phyloP scores from a whole-genome alignment of 805 yeast species.

The Teunomyces barrocoloradensis region DNA sequence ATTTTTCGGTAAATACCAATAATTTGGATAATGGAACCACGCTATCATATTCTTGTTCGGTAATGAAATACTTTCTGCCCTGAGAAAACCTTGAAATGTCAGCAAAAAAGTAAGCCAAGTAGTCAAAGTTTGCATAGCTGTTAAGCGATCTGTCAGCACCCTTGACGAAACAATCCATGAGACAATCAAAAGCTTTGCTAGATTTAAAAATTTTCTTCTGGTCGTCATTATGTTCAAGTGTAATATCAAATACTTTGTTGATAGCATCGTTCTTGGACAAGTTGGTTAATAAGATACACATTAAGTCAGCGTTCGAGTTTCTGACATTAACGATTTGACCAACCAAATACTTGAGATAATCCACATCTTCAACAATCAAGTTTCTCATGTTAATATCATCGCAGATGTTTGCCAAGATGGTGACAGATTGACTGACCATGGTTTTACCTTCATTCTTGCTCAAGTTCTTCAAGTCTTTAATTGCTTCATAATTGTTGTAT shows the following conservation, averaged over 20 bases:
- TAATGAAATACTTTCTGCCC: slow-evolving; percentile 77
- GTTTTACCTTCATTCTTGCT: slow-evolving; percentile 53
- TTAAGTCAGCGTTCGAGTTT: slow-evolving; percentile 73
- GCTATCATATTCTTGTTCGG: slow-evolving; percentile 67
- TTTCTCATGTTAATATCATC: slow-evolving; percentile 65
- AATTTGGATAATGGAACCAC: slow-evolving; percentile 81
- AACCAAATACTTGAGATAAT: slow-evolving; percentile 49
- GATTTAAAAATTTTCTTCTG: slow-evolving; percentile 53
- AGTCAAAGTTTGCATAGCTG: slow-evolving; percentile 73
- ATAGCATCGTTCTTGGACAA: slow-evolving; percentile 75
- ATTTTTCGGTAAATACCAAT: slow-evolving; percentile 77
- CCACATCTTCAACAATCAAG: slow-evolving; percentile 61
- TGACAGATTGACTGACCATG: slow-evolving; percentile 63
- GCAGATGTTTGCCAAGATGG: slow-evolving; percentile 80
- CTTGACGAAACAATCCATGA: slow-evolving; percentile 86
- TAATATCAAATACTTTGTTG: slow-evolving; percentile 46
- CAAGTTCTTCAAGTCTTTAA: slow-evolving; percentile 66
- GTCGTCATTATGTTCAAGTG: slow-evolving; percentile 32
- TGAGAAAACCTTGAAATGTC: slow-evolving; percentile 74
- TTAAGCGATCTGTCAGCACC: slow-evolving; percentile 74
- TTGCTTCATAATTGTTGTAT: slow-evolving; percentile 66
- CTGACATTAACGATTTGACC: slow-evolving; percentile 50
- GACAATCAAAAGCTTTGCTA: slow-evolving; percentile 63
- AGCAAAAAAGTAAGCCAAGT: slow-evolving; percentile 83
- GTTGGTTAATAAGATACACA: slow-evolving; percentile 81